phyloP scores from a whole-genome alignment of 139 green algal genomes.

The Zygnema circumcarinatum region DNA sequence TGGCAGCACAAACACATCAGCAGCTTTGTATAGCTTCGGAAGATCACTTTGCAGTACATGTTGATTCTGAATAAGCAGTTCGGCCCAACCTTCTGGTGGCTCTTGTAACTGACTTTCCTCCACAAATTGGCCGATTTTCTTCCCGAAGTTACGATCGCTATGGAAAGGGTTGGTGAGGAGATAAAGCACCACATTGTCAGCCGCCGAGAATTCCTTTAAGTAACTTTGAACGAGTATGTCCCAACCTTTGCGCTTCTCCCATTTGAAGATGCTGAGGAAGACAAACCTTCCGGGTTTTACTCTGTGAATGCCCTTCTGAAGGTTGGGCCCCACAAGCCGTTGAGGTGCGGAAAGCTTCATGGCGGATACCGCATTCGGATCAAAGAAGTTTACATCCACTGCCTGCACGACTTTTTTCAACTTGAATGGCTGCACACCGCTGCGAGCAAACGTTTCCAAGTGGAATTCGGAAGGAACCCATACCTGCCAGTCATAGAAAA shows the following conservation, averaged over 20 bases:
- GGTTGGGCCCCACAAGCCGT: not conserved
- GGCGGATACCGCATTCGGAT: not conserved
- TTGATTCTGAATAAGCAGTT: constrained; percentile 13
- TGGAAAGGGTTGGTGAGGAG: constrained; percentile 61
- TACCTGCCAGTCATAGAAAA: constrained; percentile 24
- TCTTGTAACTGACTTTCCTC: not conserved
- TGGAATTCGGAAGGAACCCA: constrained; percentile 68
- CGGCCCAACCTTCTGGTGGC: constrained; percentile 26
- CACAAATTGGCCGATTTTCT: constrained; percentile 38
- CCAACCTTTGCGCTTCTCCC: constrained; percentile 74
- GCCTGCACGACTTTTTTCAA: constrained; percentile 42
- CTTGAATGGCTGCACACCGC: constrained; percentile 48
- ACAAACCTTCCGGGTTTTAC: constrained; percentile 52
- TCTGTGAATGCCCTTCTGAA: not conserved
- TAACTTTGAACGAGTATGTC: constrained; percentile 71
- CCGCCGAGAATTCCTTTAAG: constrained; percentile 62
- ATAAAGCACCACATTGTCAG: constrained; percentile 56
- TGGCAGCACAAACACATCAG: constrained; percentile 81
- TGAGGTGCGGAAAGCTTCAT: not conserved
- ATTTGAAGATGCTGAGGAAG: constrained; percentile 80
- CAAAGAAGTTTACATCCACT: constrained; percentile 53
- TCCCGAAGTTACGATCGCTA: constrained; percentile 39
- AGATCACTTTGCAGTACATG: constrained; percentile 58
- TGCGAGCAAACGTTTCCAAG: constrained; percentile 53
- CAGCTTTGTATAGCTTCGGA: constrained; percentile 64